Conservation (phyloP, 148 eudicot species). For the Cornus kousa region DNA sequence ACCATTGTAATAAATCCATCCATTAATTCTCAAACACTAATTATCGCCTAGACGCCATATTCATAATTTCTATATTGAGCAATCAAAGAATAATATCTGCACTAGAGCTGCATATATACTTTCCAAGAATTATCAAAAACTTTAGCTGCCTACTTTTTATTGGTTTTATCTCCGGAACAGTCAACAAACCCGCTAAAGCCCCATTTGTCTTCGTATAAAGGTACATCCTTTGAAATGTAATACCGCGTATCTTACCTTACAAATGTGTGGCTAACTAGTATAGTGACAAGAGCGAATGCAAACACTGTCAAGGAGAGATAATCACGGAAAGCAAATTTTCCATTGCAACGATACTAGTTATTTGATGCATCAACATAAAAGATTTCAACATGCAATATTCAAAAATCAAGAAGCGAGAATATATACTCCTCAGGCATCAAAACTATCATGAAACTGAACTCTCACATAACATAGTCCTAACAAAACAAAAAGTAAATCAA, state of each 20-base stretch:
- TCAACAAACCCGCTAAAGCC: not conserved
- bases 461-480: not conserved
- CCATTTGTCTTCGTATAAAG: not conserved
- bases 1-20: not conserved
- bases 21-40: not conserved
- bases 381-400: not conserved
- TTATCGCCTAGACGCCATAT: not conserved
- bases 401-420: not conserved
- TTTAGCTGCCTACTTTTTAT: not conserved
- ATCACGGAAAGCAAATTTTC: not conserved
- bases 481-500: not conserved
- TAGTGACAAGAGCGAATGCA: not conserved
- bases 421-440: not conserved
- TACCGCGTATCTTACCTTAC: not conserved
- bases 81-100: not conserved
- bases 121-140: not conserved
- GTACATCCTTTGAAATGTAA: not conserved
- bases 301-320: not conserved
- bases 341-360: not conserved
- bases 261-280: not conserved
- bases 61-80: not conserved
- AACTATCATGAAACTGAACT: not conserved
- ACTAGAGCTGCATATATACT: not conserved
- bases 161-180: not conserved
- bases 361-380: not conserved